Percentiles rank a stretch among this genome's conserved stretches.
phyloP scores from a whole-genome alignment of 257 asterid species.

The Nyctanthes arbortristis region DNA sequence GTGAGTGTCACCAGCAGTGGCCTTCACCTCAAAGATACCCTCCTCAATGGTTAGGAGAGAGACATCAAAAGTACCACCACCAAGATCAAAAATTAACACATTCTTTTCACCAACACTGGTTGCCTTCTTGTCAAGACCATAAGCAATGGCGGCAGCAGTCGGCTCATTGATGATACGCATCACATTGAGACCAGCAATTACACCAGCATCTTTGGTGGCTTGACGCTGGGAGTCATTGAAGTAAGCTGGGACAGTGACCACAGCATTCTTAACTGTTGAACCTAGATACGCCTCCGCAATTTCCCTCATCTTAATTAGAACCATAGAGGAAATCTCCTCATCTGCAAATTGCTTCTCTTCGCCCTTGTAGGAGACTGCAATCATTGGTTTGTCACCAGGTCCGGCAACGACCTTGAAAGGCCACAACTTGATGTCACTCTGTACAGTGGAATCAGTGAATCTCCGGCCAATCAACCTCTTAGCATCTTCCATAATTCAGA shows the following conservation, averaged over 20 bases:
- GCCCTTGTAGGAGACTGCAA: conserved; percentile 51
- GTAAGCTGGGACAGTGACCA: too few relatives aligned
- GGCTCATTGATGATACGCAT: too few relatives aligned
- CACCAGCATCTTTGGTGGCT: too few relatives aligned
- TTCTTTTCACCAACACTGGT: too few relatives aligned
- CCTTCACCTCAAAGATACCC: conserved; percentile 65
- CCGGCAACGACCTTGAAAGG: conserved; percentile 48
- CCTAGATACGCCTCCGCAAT: too few relatives aligned
- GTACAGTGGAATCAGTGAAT: conserved; percentile 48
- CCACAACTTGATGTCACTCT: conserved; percentile 56
- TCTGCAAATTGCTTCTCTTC: conserved; percentile 58
- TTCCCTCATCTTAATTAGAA: too few relatives aligned
- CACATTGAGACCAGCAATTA: too few relatives aligned
- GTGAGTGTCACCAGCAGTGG: conserved; percentile 67
- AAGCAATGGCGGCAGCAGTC: conserved; percentile 62
- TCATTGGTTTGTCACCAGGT: conserved; percentile 55
- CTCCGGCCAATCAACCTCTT: conserved; percentile 58
- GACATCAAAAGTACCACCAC: too few relatives aligned
- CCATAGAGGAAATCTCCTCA: conserved; percentile 56
- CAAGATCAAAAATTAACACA: too few relatives aligned
- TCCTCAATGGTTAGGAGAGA: conserved; percentile 61
- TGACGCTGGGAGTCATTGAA: too few relatives aligned
- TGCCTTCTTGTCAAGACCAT: conserved; percentile 60
- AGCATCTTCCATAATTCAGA: conserved; percentile 41
- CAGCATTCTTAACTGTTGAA: too few relatives aligned